phyloP scores from a whole-genome alignment of 2,329 filamentous ascomycete species.

The Polychaeton citri region DNA sequence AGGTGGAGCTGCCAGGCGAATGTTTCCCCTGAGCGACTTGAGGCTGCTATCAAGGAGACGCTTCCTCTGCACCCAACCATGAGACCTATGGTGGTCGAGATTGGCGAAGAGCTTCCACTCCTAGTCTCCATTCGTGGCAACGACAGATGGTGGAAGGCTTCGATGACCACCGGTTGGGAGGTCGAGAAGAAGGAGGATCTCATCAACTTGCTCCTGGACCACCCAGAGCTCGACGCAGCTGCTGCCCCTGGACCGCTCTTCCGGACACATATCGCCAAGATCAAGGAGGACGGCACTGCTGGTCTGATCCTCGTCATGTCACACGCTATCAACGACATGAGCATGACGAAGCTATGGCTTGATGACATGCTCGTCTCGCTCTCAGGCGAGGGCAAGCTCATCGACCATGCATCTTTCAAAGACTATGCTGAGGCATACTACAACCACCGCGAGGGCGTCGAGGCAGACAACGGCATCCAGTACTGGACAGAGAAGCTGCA shows the following conservation, averaged over 20 bases:
- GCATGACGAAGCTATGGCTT: conserved; percentile 21
- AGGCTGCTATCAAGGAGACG: conserved; percentile 15
- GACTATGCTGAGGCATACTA: conserved; percentile 20
- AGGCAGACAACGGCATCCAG: conserved; percentile 15
- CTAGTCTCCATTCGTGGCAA: conserved; percentile 15
- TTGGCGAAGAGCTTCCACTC: conserved; percentile 13
- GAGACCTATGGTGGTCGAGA: conserved; percentile 15
- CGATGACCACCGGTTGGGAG: conserved; percentile 16
- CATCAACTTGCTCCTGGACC: conserved; percentile 13
- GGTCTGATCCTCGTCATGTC: conserved; percentile 18
- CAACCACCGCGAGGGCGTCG: conserved; percentile 14
- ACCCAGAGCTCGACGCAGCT: conserved; percentile 17
- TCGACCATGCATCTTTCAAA: conserved; percentile 17
- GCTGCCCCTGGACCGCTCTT: conserved; percentile 16
- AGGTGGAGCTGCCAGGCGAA: conserved; percentile 18
- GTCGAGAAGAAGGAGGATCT: conserved; percentile 17
- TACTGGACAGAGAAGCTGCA: conserved; percentile 18
- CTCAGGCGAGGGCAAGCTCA: conserved; percentile 12
- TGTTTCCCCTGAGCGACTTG: conserved; percentile 9
- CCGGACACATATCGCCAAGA: conserved; percentile 15
- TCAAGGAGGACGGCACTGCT: conserved; percentile 14
- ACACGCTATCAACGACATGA: conserved; percentile 19
- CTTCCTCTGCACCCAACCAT: conserved; percentile 17
- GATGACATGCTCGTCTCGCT: conserved; percentile 17
- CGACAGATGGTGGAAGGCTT: conserved; percentile 14